Base-by-base conservation (phyloP, 1,139 yeast species). In the Yamadazyma jaroonii region DNA sequence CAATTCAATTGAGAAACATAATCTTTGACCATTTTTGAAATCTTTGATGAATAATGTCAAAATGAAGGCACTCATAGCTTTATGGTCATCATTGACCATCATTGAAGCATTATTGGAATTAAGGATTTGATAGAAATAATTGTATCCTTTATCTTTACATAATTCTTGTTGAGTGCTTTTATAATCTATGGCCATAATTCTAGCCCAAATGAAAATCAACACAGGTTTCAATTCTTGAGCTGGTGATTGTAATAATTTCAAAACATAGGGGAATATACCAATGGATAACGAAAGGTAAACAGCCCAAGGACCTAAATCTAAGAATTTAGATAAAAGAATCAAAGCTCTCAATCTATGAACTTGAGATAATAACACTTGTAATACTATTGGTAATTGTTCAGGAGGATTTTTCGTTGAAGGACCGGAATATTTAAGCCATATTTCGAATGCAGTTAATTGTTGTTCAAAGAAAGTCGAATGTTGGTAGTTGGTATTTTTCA, bases 231-330 rank as follows among this genome's bases (percentile, higher is more conserved):
- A 68, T 53, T 94, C 98, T 28, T 88, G 95, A 0, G 97, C 96
- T 0, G 98, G 97, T 43, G 95, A 84, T 57, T 92, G 98, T 26
- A 92, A 64, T 25, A 94, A 69, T 52, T 90, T 88, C 42, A 92
- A 68, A 21, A 94, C 96, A 56, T 94, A 94, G 0, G 98, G 97
- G 61, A 92, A 92, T 26, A 92, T 92, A 21, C 98, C 97, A 50
- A 92, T 90, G 3, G 96, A 86, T 27, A 92, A 67, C 0, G 97
- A 95, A 30, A 90, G 67, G 50, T 89, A 88, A 0, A 92, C 98
- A 0, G 98, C 97, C 94, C 96, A 88, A 0, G 98, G 97, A 0
- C 99, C 99, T 31, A 92, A 65, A 59, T 92, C 98, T 30, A 92
- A 69, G 56, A 90, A 92, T 47, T 87, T 79, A 3, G 96, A 84